A percentile compares a stretch with the other conserved stretches of the same genome.
Conservation (phyloP, 306 rosid species). For the Corylus americana region DNA sequence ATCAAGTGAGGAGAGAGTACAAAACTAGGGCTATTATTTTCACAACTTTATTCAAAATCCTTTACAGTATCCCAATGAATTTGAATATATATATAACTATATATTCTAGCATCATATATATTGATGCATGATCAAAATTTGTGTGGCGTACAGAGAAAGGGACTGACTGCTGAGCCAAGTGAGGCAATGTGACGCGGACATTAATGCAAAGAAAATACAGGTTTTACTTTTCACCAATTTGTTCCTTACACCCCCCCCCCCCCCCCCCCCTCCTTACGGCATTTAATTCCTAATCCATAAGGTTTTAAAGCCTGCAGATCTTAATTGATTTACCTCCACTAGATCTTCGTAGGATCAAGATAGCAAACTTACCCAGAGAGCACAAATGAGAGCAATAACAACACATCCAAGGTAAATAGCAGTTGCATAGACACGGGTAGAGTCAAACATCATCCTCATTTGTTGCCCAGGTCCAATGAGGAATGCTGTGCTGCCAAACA, state of each 20-base stretch:
- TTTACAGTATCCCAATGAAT: constrained; percentile 2
- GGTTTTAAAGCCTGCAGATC: not conserved
- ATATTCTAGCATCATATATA: no score
- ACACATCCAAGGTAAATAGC: constrained; percentile 84
- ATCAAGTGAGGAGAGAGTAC: not conserved
- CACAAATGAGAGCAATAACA: constrained; percentile 80
- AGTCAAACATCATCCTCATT: constrained; percentile 82
- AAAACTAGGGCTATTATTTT: not conserved
- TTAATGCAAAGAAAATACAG: not conserved
- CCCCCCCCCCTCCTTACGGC: not conserved
- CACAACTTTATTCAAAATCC: not conserved
- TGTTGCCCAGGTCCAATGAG: constrained; percentile 81
- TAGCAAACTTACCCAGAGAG: constrained; percentile 68
- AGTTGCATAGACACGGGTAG: constrained; percentile 75
- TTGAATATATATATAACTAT: no score
- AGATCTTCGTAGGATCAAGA: not conserved
- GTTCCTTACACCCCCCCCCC: no score
- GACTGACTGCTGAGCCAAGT: not conserved
- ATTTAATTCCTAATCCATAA: not conserved
- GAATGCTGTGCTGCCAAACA: constrained; percentile 89
- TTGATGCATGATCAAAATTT: not conserved
- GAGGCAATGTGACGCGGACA: not conserved
- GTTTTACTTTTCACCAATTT: not conserved
- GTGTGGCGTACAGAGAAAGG: not conserved
- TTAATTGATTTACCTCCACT: not conserved